Conservation (phyloP, 2,329 filamentous ascomycete species). For the Didymella keratinophila region DNA sequence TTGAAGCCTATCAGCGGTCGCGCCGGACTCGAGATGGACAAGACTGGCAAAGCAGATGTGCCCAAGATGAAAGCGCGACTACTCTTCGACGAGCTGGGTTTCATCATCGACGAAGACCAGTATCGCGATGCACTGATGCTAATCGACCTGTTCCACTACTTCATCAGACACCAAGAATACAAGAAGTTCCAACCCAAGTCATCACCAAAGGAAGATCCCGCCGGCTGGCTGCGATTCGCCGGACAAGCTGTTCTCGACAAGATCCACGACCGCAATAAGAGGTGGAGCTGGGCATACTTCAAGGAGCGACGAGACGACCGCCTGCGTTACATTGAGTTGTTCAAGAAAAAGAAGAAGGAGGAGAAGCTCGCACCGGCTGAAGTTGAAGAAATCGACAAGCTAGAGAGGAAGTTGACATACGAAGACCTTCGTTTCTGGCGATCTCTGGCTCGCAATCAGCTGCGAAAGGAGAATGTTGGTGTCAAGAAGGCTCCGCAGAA, state of each 20-base stretch:
- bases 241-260: slow-evolving; percentile 88
- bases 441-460: slow-evolving; percentile 88
- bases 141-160: slow-evolving; percentile 98
- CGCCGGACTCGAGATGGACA: slow-evolving; percentile 93
- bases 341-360: slow-evolving; percentile 88
- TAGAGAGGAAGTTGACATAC: slow-evolving; percentile 90
- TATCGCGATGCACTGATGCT: slow-evolving; percentile 98
- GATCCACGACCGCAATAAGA: slow-evolving; percentile 91
- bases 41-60: slow-evolving; percentile 78
- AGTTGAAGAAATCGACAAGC: slow-evolving; percentile 71
- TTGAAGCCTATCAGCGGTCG: slow-evolving; percentile 94
- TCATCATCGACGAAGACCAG: slow-evolving; percentile 97
- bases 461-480: slow-evolving; percentile 93
- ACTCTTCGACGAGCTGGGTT: slow-evolving; percentile 95
- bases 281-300: slow-evolving; percentile 97
- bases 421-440: slow-evolving; percentile 98
- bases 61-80: slow-evolving; percentile 91
- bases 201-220: slow-evolving; percentile 85
- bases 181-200: slow-evolving; percentile 89
- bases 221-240: slow-evolving; percentile 91
- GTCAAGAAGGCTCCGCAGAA: slow-evolving; percentile 78
- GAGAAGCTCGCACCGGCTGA: slow-evolving; percentile 74
- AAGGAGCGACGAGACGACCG: slow-evolving; percentile 91
- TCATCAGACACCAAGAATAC: slow-evolving; percentile 96
- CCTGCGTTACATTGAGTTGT: slow-evolving; percentile 86